These are phyloP conservation scores for Chimonanthus praecox DNA, from an alignment of 164 flowering plant genomes.

Conservation along the genomic window DNA sequence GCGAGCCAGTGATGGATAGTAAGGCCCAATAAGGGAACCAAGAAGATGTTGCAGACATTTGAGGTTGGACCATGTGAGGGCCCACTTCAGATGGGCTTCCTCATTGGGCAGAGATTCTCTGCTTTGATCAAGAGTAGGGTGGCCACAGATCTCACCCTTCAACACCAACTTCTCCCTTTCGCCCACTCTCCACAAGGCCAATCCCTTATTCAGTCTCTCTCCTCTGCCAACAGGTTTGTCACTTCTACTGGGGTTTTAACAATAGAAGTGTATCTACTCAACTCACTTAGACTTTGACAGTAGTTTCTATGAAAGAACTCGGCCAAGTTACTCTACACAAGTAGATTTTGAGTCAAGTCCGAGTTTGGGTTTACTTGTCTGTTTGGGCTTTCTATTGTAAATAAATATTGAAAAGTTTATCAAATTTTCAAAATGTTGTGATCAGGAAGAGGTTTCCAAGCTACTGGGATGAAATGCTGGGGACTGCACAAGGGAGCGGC, in stretches of 20 bases:
- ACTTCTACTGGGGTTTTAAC: too few relatives aligned
- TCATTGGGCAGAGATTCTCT: slow-evolving; percentile 60
- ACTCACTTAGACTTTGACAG: too few relatives aligned
- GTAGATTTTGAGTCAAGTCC: too few relatives aligned
- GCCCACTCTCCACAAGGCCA: slow-evolving; percentile 34
- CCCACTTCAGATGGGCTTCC: slow-evolving; percentile 55
- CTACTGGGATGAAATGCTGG: slow-evolving; percentile 76
- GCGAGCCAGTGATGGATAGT: too few relatives aligned
- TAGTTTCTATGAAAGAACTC: too few relatives aligned
- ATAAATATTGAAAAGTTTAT: too few relatives aligned
- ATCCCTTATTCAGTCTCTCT: slow-evolving; percentile 39
- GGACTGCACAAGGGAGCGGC: slow-evolving; percentile 73
- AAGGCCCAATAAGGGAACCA: neutral
- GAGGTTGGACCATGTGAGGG: slow-evolving; percentile 68
- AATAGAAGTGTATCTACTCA: too few relatives aligned
- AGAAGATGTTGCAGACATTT: slow-evolving; percentile 42
- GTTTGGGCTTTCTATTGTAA: too few relatives aligned
- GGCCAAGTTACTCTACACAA: too few relatives aligned
- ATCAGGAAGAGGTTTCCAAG: slow-evolving; percentile 36
- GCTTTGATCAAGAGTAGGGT: slow-evolving; percentile 51
- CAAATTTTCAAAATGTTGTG: too few relatives aligned
- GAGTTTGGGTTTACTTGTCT: too few relatives aligned
- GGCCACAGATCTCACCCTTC: slow-evolving; percentile 56
- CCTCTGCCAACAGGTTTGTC: slow-evolving; percentile 27
- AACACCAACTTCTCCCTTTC: slow-evolving; percentile 62